These are phyloP conservation scores for Pseudopithomyces maydicus DNA, from an alignment of 2,329 filamentous ascomycete genomes.

Conservation along the genomic window DNA sequence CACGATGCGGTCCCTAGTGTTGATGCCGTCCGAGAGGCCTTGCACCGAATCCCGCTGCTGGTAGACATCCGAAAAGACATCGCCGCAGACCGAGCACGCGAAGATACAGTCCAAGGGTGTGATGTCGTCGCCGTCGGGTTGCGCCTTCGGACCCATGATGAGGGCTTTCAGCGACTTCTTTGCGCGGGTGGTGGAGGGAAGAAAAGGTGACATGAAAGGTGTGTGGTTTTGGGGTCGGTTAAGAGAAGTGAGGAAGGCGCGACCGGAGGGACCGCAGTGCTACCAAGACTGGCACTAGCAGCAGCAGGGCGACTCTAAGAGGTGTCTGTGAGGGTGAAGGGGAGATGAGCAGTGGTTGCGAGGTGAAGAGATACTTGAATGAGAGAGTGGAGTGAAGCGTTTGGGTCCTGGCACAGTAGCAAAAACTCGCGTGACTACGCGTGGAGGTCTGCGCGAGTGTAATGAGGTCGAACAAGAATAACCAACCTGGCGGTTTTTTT, in stretches of 20 bases:
- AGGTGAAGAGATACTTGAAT: no score
- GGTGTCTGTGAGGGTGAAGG: neutral
- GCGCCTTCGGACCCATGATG: conserved; percentile 21
- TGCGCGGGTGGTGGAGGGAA: neutral
- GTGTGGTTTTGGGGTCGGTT: neutral
- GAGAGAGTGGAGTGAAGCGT: no score
- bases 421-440: no score
- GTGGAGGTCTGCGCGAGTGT: no score
- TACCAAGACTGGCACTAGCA: conserved; percentile 21
- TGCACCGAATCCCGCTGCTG: conserved; percentile 41
- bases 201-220: conserved; percentile 5
- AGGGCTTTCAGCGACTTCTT: neutral
- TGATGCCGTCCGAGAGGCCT: conserved; percentile 45
- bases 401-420: no score
- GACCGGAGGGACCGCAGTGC: neutral
- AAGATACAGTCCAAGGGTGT: conserved; percentile 53
- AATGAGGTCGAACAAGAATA: no score
- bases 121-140: conserved; percentile 7
- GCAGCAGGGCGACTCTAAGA: neutral
- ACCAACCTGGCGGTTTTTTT: no score
- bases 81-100: conserved; percentile 55
- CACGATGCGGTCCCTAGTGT: conserved; percentile 44
- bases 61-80: conserved; percentile 53
- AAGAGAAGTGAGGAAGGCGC: conserved; percentile 17
- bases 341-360: no score